Conservation (phyloP, 805 yeast genomes). For the Cyberlindnera maclurae region DNA sequence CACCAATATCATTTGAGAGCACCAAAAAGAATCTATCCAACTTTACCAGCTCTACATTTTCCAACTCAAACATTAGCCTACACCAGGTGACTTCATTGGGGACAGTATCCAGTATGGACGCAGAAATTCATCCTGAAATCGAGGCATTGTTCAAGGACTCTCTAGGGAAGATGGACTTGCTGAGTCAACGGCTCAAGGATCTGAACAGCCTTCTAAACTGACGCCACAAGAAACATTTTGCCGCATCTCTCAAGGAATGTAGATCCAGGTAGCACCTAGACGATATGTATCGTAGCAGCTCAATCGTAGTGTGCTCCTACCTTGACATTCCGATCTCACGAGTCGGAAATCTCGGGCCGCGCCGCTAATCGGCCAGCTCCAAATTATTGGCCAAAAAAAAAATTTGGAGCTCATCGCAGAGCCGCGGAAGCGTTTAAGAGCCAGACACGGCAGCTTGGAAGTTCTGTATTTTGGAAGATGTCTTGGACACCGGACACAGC, state of each 20-base stretch:
- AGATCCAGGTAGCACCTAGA: too few species aligned
- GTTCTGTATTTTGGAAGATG: constrained; percentile 19
- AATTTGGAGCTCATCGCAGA: constrained; percentile 2
- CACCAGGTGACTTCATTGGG: constrained; percentile 10
- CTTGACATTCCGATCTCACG: too few species aligned
- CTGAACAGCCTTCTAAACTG: constrained; percentile 12
- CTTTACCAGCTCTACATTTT: constrained; percentile 20
- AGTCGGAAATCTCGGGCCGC: too few species aligned
- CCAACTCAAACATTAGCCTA: constrained; percentile 19
- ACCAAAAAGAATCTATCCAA: constrained; percentile 14
- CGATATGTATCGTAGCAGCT: too few species aligned
- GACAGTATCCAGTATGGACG: constrained; percentile 5
- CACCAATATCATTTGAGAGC: constrained; percentile 17
- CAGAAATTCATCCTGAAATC: constrained; percentile 36
- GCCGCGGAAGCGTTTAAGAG: too few species aligned
- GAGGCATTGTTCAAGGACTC: constrained; percentile 53
- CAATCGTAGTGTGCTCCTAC: not conserved
- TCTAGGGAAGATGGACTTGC: constrained; percentile 37
- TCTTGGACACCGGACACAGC: constrained; percentile 66
- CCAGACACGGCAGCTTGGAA: constrained; percentile 1
- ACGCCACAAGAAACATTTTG: not conserved
- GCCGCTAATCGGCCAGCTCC: too few species aligned
- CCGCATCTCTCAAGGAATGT: too few species aligned
- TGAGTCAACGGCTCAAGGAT: constrained; percentile 23
- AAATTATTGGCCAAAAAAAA: constrained; percentile 2